Conservation (phyloP, 305 asterid genomes). For the Ilex paraguariensis region DNA sequence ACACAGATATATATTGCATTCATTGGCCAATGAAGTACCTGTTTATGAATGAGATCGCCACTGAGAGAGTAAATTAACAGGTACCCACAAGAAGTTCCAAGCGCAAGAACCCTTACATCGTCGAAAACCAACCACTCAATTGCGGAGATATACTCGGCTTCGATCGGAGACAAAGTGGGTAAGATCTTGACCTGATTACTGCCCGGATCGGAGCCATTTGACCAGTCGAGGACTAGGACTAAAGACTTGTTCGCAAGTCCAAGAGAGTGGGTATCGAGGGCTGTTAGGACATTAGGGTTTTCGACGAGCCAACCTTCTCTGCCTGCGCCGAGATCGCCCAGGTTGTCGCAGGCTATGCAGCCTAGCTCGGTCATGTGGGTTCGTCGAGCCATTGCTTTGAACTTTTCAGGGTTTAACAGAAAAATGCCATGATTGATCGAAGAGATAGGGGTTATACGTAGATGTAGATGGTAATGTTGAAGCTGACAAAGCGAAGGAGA, state of each 20-base stretch:
- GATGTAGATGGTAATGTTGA: too few relatives aligned
- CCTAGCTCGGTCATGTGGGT: conserved; percentile 73
- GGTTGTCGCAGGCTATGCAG: conserved; percentile 67
- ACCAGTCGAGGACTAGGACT: conserved; percentile 66
- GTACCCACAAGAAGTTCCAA: conserved; percentile 82
- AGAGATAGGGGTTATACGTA: background rate
- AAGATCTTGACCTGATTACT: conserved; percentile 50
- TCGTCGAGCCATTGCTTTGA: conserved; percentile 56
- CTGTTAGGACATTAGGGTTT: conserved; percentile 58
- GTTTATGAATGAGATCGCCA: conserved; percentile 80
- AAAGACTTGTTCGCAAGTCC: conserved; percentile 71
- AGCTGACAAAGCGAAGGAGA: too few relatives aligned
- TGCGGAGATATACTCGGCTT: conserved; percentile 77
- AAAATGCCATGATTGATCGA: conserved; percentile 18
- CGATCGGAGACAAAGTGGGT: conserved; percentile 81
- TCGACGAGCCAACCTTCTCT: conserved; percentile 87
- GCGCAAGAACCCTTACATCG: conserved; percentile 64
- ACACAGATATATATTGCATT: too few relatives aligned
- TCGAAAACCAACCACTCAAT: conserved; percentile 79
- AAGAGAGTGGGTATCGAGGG: conserved; percentile 68
- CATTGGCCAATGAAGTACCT: conserved; percentile 33
- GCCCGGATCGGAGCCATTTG: conserved; percentile 37
- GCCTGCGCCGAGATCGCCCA: conserved; percentile 76
- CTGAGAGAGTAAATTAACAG: conserved; percentile 59
- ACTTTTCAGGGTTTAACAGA: background rate